Conservation (phyloP, 2,329 filamentous ascomycete species). For the Parastagonospora avenae region DNA sequence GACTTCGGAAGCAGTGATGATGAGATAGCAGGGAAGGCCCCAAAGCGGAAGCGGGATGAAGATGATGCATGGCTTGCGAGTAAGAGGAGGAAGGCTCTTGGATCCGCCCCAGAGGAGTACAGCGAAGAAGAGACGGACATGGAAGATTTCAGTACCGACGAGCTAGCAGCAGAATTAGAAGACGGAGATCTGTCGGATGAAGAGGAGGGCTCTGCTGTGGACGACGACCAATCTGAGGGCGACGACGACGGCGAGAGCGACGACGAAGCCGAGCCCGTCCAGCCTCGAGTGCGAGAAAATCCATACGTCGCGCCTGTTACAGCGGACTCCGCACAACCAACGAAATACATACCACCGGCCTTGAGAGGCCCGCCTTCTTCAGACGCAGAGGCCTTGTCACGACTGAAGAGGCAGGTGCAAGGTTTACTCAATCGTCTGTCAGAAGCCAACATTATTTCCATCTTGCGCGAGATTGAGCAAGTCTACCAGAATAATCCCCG, state of each 20-base stretch:
- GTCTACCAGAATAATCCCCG: constrained; percentile 83
- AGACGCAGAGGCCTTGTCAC: constrained; percentile 69
- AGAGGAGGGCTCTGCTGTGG: constrained; percentile 17
- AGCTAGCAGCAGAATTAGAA: constrained; percentile 13
- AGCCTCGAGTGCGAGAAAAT: constrained; percentile 69
- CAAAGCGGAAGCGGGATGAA: constrained; percentile 64
- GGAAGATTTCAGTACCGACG: constrained; percentile 18
- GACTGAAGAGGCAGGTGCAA: constrained; percentile 79
- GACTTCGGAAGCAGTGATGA: constrained; percentile 51
- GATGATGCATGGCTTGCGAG: constrained; percentile 64
- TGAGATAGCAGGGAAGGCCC: constrained; percentile 50
- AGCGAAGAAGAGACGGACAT: constrained; percentile 33
- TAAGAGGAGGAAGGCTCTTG: constrained; percentile 60
- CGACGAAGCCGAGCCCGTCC: constrained; percentile 36
- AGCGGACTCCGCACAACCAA: constrained; percentile 48
- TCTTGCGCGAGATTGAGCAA: constrained; percentile 79
- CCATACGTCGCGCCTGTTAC: constrained; percentile 79
- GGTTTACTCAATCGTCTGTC: constrained; percentile 92
- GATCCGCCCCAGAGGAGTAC: constrained; percentile 17
- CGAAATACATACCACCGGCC: constrained; percentile 90
- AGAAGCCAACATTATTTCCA: constrained; percentile 85
- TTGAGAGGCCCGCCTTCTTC: constrained; percentile 68
- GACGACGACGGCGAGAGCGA: constrained; percentile 31
- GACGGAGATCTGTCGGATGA: constrained; percentile 41
- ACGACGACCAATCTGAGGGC: constrained; percentile 35